Conservation (phyloP, 345 rosid genomes). For the Trapa incisa region DNA sequence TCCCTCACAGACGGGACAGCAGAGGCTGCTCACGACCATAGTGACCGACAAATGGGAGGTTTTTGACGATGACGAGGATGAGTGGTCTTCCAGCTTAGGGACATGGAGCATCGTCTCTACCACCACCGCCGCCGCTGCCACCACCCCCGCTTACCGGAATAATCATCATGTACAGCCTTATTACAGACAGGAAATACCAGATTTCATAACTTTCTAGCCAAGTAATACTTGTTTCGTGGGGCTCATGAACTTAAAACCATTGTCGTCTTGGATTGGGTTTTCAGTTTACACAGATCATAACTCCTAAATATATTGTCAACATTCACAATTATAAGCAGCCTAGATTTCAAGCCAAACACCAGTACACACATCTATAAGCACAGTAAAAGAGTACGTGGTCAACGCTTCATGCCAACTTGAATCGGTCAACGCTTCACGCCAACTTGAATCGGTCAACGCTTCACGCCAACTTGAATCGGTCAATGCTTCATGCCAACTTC, state of each 20-base stretch:
- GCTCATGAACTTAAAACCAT: background rate
- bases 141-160: background rate
- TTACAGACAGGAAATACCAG: conserved; percentile 24
- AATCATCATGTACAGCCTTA: conserved; percentile 11
- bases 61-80: conserved; percentile 32
- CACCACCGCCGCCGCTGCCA: background rate
- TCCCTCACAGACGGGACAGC: background rate
- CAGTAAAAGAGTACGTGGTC: too few relatives aligned
- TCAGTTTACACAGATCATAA: too few relatives aligned
- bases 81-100: background rate
- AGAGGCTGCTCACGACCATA: conserved; percentile 23
- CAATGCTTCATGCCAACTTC: too few relatives aligned
- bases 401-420: too few relatives aligned
- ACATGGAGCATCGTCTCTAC: conserved; percentile 2
- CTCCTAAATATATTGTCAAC: too few relatives aligned
- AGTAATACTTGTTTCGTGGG: background rate
- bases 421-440: too few relatives aligned
- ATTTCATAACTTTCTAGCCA: conserved; percentile 33
- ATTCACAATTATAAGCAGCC: too few relatives aligned
- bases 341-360: too few relatives aligned
- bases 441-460: too few relatives aligned
- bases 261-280: too few relatives aligned
- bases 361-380: too few relatives aligned
- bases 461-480: too few relatives aligned
- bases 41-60: conserved; percentile 51